These are phyloP conservation scores for Tuber umbilicatum DNA, from an alignment of 495 filamentous ascomycete species.

Conservation along the genomic window DNA sequence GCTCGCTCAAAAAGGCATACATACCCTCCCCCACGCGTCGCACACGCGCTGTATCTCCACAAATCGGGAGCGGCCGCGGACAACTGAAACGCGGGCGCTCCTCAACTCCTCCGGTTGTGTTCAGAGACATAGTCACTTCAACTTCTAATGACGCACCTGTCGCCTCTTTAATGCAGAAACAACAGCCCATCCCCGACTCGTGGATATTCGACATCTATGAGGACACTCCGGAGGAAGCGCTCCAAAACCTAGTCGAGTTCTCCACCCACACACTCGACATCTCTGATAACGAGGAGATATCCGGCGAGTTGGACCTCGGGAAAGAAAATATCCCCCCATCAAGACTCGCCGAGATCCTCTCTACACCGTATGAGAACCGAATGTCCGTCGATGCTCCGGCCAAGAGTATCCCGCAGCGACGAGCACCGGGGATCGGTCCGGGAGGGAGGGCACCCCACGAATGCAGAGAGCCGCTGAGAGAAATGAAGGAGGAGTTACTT, in stretches of 20 bases:
- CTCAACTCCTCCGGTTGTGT: constrained; percentile 29
- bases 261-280: constrained; percentile 81
- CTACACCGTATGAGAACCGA: constrained; percentile 22
- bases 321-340: constrained; percentile 88
- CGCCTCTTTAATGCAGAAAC: constrained; percentile 42
- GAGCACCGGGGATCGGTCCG: background rate
- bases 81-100: constrained; percentile 18
- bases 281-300: constrained; percentile 53
- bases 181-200: constrained; percentile 46
- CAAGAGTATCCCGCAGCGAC: constrained; percentile 27
- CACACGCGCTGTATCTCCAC: constrained; percentile 22
- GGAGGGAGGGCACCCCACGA: constrained; percentile 4
- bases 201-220: constrained; percentile 97
- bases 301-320: constrained; percentile 56
- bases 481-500: constrained; percentile 30
- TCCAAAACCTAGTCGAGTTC: constrained; percentile 86
- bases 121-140: constrained; percentile 17
- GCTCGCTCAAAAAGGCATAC: constrained; percentile 28
- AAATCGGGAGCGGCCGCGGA: constrained; percentile 14
- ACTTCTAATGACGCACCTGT: constrained; percentile 12
- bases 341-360: constrained; percentile 41
- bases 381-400: constrained; percentile 31
- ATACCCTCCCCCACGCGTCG: constrained; percentile 29
- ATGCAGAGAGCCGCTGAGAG: constrained; percentile 23
- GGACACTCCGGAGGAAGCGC: constrained; percentile 79